These are phyloP conservation scores for Ophiostoma fasciatum DNA, from an alignment of 2,329 filamentous ascomycete genomes.

Conservation along the genomic window DNA sequence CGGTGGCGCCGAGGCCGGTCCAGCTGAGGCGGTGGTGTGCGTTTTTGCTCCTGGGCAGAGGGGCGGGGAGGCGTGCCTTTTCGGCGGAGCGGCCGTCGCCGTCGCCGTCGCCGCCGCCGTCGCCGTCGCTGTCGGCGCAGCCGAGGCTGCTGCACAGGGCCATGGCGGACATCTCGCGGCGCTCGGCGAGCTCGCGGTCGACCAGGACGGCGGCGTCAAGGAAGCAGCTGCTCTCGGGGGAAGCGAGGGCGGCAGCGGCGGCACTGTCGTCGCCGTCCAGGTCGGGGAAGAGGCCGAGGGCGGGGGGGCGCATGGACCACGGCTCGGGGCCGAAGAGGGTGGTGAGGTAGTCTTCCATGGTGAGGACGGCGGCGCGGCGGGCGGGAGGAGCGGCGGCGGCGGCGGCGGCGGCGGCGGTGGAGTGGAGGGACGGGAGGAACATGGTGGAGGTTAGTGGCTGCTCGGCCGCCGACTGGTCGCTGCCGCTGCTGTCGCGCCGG, in stretches of 20 bases:
- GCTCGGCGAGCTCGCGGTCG: slow-evolving; percentile 26
- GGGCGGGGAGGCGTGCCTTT: too few relatives aligned
- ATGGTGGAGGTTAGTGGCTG: not conserved
- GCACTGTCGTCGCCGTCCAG: not conserved
- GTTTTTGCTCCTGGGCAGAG: slow-evolving; percentile 11
- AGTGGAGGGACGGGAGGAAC: too few relatives aligned
- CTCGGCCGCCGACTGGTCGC: not conserved
- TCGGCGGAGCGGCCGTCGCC: not conserved
- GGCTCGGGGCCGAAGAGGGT: slow-evolving; percentile 20
- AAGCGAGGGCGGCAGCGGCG: not conserved
- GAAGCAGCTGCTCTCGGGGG: slow-evolving; percentile 14
- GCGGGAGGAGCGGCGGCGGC: too few relatives aligned
- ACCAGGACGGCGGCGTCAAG: slow-evolving; percentile 22
- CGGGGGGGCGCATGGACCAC: slow-evolving; percentile 11
- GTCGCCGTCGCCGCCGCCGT: slow-evolving; percentile 6
- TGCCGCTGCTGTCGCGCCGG: slow-evolving; percentile 5
- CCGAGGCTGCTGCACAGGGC: slow-evolving; percentile 10
- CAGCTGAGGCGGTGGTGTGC: slow-evolving; percentile 23
- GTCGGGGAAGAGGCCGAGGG: not conserved
- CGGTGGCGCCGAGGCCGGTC: slow-evolving; percentile 24
- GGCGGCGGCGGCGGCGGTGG: too few relatives aligned
- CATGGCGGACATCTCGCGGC: slow-evolving; percentile 26
- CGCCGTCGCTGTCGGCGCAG: slow-evolving; percentile 6
- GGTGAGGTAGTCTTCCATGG: slow-evolving; percentile 22
- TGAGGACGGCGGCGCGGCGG: slow-evolving; percentile 10